Evolutionary conservation across 2,329 filamentous ascomycete genomes (phyloP).

Genomic region (Pyrenochaeta sp.): DNA sequence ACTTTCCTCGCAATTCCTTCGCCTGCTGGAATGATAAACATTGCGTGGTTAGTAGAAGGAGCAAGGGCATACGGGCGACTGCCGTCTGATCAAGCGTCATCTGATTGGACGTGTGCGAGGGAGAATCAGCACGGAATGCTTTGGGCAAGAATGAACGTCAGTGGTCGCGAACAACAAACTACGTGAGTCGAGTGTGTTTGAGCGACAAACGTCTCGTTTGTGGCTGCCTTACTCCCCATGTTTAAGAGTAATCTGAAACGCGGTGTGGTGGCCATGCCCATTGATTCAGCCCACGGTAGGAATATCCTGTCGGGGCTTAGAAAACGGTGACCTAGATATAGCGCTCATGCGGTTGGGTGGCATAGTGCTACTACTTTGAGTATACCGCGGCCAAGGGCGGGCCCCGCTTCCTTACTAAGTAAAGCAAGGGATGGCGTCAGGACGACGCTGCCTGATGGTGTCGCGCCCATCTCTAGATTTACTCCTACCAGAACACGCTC

Average conservation of each 20-base stretch:
- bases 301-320: conserved; percentile 37
- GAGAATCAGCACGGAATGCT: conserved; percentile 46
- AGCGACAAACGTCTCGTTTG: conserved; percentile 45
- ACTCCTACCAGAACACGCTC: conserved; percentile 39
- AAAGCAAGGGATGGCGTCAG: conserved; percentile 45
- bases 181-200: conserved; percentile 41
- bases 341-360: conserved; percentile 38
- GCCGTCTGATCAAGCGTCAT: conserved; percentile 41
- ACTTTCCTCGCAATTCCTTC: conserved; percentile 34
- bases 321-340: conserved; percentile 41
- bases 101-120: conserved; percentile 50
- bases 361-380: conserved; percentile 41
- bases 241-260: conserved; percentile 38
- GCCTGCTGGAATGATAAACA: conserved; percentile 44
- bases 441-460: conserved; percentile 33
- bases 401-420: conserved; percentile 40
- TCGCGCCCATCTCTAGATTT: conserved; percentile 37
- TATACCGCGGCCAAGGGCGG: conserved; percentile 40
- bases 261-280: conserved; percentile 45
- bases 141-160: conserved; percentile 48
- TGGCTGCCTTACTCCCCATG: conserved; percentile 35
- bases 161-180: conserved; percentile 44
- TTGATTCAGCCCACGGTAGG: conserved; percentile 42
- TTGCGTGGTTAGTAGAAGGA: conserved; percentile 47
- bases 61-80: conserved; percentile 46